Percentiles rank a stretch among this genome's conserved stretches.
These are phyloP conservation scores for Claviceps humidiphila DNA, from an alignment of 2,329 filamentous ascomycete genomes.

Conservation along the genomic window DNA sequence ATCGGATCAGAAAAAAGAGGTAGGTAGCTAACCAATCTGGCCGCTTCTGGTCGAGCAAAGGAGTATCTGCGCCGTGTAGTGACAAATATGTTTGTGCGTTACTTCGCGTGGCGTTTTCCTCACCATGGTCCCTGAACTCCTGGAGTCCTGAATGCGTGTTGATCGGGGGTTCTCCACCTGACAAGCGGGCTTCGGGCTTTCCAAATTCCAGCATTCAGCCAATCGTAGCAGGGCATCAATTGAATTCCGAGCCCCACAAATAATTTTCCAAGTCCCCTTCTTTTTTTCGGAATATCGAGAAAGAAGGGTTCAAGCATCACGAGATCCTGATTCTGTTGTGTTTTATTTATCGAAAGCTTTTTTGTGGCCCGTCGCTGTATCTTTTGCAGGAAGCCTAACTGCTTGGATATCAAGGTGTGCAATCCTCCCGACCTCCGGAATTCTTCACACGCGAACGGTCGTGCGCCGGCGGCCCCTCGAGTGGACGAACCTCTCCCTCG, in stretches of 20 bases:
- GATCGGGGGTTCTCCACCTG: no score
- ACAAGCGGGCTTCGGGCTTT: neutral
- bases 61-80: no score
- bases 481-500: neutral
- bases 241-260: neutral
- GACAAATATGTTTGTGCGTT: no score
- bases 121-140: no score
- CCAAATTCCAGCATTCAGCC: neutral
- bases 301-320: neutral
- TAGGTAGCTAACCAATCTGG: no score
- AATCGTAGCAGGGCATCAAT: neutral
- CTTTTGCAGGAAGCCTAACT: neutral
- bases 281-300: neutral
- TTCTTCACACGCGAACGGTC: neutral
- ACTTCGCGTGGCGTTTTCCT: no score
- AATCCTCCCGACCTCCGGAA: no score
- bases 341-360: neutral
- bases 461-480: neutral
- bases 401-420: neutral
- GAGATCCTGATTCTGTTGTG: neutral
- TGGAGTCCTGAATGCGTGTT: no score
- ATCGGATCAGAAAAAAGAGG: no score
- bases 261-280: neutral
- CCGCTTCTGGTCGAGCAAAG: no score
- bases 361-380: neutral